Conservation (phyloP, 1,284 basidiomycete species). For the Trichosporon asahii region DNA sequence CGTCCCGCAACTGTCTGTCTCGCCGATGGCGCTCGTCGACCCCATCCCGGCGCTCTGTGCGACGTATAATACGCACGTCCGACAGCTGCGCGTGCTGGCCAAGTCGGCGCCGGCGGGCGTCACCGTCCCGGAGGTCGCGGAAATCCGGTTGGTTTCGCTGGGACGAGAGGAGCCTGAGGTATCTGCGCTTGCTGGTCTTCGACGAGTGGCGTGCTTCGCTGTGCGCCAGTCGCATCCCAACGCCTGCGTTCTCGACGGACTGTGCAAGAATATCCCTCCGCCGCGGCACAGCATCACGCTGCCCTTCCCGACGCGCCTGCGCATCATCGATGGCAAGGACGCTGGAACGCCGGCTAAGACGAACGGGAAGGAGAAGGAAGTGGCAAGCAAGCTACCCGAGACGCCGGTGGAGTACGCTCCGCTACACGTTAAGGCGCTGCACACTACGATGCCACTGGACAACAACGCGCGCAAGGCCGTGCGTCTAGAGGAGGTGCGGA, state of each 20-base stretch:
- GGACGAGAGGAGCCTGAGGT: constrained; percentile 67
- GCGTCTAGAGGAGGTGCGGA: constrained; percentile 59
- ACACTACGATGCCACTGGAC: constrained; percentile 73
- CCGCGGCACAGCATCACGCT: constrained; percentile 42
- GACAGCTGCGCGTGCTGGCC: constrained; percentile 27
- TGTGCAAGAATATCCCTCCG: constrained; percentile 41
- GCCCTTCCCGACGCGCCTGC: constrained; percentile 51
- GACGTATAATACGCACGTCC: constrained; percentile 45
- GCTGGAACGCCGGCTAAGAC: background rate
- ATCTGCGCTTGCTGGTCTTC: constrained; percentile 63
- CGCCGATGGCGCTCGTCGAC: constrained; percentile 38
- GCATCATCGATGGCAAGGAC: background rate
- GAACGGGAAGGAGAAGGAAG: background rate
- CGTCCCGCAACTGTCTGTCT: constrained; percentile 41
- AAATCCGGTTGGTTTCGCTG: constrained; percentile 63
- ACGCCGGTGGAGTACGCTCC: constrained; percentile 55
- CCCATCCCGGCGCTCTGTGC: constrained; percentile 44
- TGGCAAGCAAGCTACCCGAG: constrained; percentile 6
- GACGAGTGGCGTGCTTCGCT: constrained; percentile 67
- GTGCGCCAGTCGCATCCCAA: constrained; percentile 50
- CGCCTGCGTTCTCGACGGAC: constrained; percentile 26
- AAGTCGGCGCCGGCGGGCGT: background rate
- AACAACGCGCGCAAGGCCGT: constrained; percentile 67
- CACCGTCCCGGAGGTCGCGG: constrained; percentile 10
- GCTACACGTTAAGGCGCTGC: constrained; percentile 80